Evolutionary conservation across 1,139 yeast species (phyloP), one percentile per base, ranked within the genome.

Genomic region (Casaregolazyma lundiana): DNA sequence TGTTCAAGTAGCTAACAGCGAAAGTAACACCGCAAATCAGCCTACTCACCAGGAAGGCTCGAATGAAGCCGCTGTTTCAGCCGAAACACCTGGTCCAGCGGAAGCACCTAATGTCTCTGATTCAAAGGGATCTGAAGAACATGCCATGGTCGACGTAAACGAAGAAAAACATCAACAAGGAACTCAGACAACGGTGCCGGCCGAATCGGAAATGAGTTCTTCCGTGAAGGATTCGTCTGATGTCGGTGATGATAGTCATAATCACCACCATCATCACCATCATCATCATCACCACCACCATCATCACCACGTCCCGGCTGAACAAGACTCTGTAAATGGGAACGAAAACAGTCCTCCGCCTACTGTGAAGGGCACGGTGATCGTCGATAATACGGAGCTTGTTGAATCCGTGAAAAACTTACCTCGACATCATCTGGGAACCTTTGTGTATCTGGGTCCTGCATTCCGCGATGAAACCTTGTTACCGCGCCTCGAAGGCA

Each of bases 381-480:
- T 60, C 0, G 68, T 81, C 15, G 63, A 72, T 51, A 76, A 70
- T 47, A 54, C 60, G 13, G 76, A 75, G 34, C 80, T 79, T 0
- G 53, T 72, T 0, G 71, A 69, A n/a, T 18, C 44, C 9, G 61
- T 71, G 8, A 55, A 66, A 7, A 67, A 69, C 44, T 72, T 76
- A 37, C 70, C 75, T 9, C 67, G 84, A 38, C 71, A 65, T 37
- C 74, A 73, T 48, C 65, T 86, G 30, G 92, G 92, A 0, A 72
- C 81, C 1, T 63, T 84, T 2, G 65, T 82, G 0, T 86, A 86
- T 61, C 71, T 70, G 36, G 81, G 84, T 0, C 69, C 75, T 9
- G 37, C 47, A 17, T 48, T 40, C 15, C 40, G 47, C 16, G 45
- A 45, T 20, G 51, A 49, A 6, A 54, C 58, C 46, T 61, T 60